Evolutionary conservation across 2,329 filamentous ascomycete species (phyloP).

Genomic region (Myriangium duriaei): DNA sequence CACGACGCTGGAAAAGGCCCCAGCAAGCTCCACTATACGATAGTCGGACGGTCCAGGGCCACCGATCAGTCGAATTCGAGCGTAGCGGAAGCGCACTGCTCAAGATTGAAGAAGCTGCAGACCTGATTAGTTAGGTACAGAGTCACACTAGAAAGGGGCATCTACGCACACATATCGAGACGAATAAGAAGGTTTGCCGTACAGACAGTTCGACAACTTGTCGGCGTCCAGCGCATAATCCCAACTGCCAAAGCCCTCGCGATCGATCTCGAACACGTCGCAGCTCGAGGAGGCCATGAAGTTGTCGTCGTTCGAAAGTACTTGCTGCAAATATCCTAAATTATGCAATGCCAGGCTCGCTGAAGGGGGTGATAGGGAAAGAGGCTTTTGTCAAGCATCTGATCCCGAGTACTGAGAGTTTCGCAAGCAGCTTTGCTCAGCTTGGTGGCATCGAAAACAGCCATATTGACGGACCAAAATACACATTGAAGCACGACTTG

Average conservation of each 20-base stretch:
- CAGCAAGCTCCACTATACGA: conserved; percentile 1
- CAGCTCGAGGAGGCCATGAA: not conserved
- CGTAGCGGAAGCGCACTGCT: not conserved
- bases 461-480: too few species aligned
- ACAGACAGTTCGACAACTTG: not conserved
- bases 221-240: not conserved
- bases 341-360: conserved; percentile 1
- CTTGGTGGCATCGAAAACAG: conserved; percentile 5
- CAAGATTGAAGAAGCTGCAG: conserved; percentile 3
- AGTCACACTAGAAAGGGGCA: too few species aligned
- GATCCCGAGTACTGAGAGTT: not conserved
- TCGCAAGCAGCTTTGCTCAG: conserved; percentile 5
- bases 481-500: too few species aligned
- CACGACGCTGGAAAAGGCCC: not conserved
- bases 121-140: too few species aligned
- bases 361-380: not conserved
- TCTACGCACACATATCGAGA: too few species aligned
- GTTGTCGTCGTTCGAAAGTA: conserved; percentile 1
- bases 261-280: conserved; percentile 2
- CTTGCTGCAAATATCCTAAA: conserved; percentile 2
- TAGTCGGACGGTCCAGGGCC: not conserved
- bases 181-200: too few species aligned
- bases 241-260: not conserved
- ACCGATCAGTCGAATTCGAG: not conserved
- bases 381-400: not conserved